These are phyloP conservation scores for Venturia aucupariae DNA, from an alignment of 2,329 filamentous ascomycete genomes.

Conservation along the genomic window DNA sequence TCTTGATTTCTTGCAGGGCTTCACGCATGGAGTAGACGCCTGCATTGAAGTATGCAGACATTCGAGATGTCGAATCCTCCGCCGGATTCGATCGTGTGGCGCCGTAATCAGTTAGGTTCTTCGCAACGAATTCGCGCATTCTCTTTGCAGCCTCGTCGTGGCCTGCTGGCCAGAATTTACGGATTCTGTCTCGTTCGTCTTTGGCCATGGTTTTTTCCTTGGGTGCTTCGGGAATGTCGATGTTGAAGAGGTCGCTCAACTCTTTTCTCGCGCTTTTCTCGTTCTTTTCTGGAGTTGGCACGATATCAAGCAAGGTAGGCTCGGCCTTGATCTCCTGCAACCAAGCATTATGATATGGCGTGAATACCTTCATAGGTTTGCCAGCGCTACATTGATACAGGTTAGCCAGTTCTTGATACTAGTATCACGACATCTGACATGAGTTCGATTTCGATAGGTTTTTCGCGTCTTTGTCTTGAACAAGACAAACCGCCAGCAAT, in stretches of 20 bases:
- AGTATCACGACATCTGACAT: too few species aligned
- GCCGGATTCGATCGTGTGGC: conserved; percentile 35
- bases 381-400: conserved; percentile 22
- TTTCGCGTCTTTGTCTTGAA: too few species aligned
- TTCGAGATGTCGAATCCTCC: conserved; percentile 32
- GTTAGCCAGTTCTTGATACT: too few species aligned
- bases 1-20: conserved; percentile 32
- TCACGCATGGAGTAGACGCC: conserved; percentile 38
- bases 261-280: conserved; percentile 22
- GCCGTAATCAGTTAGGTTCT: conserved; percentile 34
- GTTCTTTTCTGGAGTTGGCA: conserved; percentile 33
- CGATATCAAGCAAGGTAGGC: conserved; percentile 34
- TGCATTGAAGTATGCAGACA: conserved; percentile 37
- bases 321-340: conserved; percentile 33
- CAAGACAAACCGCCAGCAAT: too few species aligned
- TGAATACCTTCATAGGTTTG: conserved; percentile 43
- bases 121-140: conserved; percentile 31
- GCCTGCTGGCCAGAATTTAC: conserved; percentile 37
- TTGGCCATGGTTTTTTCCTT: conserved; percentile 33
- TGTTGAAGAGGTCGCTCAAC: conserved; percentile 25
- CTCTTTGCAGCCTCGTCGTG: conserved; percentile 33
- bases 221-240: conserved; percentile 27
- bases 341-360: conserved; percentile 41
- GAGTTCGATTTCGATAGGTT: too few species aligned
- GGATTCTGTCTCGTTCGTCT: conserved; percentile 32